phyloP scores from a whole-genome alignment of 2,329 filamentous ascomycete genomes.

The Trichoderma brevicompactum region DNA sequence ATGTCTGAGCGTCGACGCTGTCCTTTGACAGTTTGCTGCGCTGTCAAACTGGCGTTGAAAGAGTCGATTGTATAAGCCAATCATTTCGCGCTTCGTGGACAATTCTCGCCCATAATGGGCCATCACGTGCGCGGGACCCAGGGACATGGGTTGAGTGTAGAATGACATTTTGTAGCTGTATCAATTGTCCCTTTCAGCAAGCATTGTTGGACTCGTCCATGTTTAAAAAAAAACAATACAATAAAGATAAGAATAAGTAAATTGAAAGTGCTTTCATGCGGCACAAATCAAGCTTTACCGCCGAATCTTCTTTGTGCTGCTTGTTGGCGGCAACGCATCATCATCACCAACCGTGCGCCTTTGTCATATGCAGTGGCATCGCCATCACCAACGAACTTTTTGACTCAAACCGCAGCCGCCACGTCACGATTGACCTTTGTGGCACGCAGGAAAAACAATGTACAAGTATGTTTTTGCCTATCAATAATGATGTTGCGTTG shows the following conservation, averaged over 20 bases:
- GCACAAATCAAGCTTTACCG: neutral
- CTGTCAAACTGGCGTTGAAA: conserved; percentile 14
- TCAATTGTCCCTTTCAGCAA: no score
- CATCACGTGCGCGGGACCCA: conserved; percentile 26
- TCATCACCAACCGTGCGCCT: neutral
- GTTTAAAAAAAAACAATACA: neutral
- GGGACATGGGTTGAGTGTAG: neutral
- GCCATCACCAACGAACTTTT: conserved; percentile 9
- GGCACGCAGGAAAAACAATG: neutral
- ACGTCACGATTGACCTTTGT: conserved; percentile 17
- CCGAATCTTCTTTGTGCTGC: conserved; percentile 8
- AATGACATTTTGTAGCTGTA: neutral
- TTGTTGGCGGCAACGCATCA: neutral
- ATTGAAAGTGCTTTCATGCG: neutral
- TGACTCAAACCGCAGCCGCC: conserved; percentile 3
- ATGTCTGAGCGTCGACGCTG: conserved; percentile 1
- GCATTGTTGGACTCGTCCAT: no score
- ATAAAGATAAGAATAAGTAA: neutral
- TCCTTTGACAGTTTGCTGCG: conserved; percentile 1
- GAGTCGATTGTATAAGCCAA: neutral
- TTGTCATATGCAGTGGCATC: conserved; percentile 6
- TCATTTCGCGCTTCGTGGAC: conserved; percentile 25
- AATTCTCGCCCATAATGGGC: conserved; percentile 21
- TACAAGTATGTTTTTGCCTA: neutral
- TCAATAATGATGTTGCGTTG: no score